A percentile compares a stretch with the other conserved stretches of the same genome.
Conservation (phyloP, 345 rosid species). For the Salix koriyanagi region DNA sequence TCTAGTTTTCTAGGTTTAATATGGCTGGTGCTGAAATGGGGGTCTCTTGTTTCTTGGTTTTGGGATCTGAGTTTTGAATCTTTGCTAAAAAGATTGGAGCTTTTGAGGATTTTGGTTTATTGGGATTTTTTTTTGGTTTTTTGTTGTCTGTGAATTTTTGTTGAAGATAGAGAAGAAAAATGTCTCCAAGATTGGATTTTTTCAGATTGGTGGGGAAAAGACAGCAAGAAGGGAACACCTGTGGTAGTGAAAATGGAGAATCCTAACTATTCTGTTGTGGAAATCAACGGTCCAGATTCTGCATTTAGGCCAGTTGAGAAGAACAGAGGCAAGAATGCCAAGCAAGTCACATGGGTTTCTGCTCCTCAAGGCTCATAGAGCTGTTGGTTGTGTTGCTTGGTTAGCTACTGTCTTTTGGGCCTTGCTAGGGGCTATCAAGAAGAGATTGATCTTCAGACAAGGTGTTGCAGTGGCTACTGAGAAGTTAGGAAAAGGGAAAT, state of each 20-base stretch:
- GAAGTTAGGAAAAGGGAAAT: slow-evolving; percentile 57
- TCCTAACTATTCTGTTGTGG: slow-evolving; percentile 75
- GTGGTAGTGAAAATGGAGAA: slow-evolving; percentile 89
- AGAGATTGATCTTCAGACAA: slow-evolving; percentile 56
- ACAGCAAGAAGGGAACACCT: slow-evolving; percentile 63
- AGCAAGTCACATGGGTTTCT: slow-evolving; percentile 90
- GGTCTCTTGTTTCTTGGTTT: slow-evolving; percentile 30
- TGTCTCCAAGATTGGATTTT: slow-evolving; percentile 76
- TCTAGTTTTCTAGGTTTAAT: slow-evolving; percentile 15
- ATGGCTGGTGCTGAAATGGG: slow-evolving; percentile 21
- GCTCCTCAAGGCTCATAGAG: slow-evolving; percentile 86
- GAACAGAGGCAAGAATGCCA: slow-evolving; percentile 79
- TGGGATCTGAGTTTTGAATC: slow-evolving; percentile 46
- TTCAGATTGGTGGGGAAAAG: slow-evolving; percentile 65
- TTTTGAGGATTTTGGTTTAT: neutral
- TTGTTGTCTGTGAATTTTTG: neutral
- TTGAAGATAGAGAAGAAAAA: slow-evolving; percentile 14
- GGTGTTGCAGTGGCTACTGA: slow-evolving; percentile 53
- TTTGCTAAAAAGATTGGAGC: slow-evolving; percentile 7
- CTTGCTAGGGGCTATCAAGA: slow-evolving; percentile 70
- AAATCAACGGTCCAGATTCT: slow-evolving; percentile 81
- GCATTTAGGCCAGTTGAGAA: slow-evolving; percentile 79
- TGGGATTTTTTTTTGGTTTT: slow-evolving; percentile 8
- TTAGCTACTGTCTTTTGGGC: slow-evolving; percentile 69
- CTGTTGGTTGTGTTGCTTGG: slow-evolving; percentile 82